Evolutionary conservation across 805 yeast species (phyloP).

Genomic region (Cyberlindnera euphorbiiphila): DNA sequence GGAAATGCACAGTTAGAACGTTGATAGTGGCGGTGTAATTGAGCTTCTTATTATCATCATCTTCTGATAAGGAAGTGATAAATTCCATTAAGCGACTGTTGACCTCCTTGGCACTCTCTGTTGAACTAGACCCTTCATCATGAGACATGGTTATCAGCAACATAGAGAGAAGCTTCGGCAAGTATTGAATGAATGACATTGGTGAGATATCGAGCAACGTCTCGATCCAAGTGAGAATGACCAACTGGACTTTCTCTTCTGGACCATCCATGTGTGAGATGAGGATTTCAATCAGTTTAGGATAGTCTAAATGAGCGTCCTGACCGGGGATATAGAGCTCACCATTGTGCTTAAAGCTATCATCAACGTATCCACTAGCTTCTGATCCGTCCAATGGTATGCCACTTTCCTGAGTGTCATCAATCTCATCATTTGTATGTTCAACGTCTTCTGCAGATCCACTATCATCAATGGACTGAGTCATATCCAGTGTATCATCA

Average conservation of each 20-base stretch:
- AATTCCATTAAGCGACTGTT: constrained; percentile 53
- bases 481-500: constrained; percentile 6
- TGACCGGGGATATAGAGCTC: constrained; percentile 70
- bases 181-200: constrained; percentile 62
- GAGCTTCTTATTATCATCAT: constrained; percentile 30
- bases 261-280: constrained; percentile 70
- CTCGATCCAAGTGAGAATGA: constrained; percentile 79
- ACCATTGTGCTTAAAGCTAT: constrained; percentile 36
- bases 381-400: constrained; percentile 10
- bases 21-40: constrained; percentile 62
- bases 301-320: constrained; percentile 75
- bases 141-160: constrained; percentile 58
- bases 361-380: constrained; percentile 15
- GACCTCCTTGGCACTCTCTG: constrained; percentile 52
- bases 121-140: constrained; percentile 39
- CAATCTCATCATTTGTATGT: constrained; percentile 11
- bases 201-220: constrained; percentile 73
- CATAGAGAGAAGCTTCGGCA: constrained; percentile 71
- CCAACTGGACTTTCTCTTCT: constrained; percentile 72
- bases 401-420: constrained; percentile 15
- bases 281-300: constrained; percentile 74
- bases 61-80: constrained; percentile 29
- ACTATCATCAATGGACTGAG: not conserved
- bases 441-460: constrained; percentile 19
- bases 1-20: constrained; percentile 66